Conservation (phyloP, 2,329 filamentous ascomycete genomes). For the Trichoderma pleuroti region DNA sequence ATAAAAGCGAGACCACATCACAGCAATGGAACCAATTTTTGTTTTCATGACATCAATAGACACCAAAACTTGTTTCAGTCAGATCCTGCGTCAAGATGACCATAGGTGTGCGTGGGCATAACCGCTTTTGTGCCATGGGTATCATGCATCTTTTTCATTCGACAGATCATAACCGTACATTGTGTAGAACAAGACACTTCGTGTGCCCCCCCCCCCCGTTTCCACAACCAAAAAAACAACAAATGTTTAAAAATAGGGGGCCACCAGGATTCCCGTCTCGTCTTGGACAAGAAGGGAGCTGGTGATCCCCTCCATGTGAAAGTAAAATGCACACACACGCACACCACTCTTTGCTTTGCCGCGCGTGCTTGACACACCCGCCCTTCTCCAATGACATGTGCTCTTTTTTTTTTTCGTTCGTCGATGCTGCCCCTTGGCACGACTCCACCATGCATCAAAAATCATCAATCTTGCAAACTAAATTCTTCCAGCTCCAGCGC, state of each 20-base stretch:
- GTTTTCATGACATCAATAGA: neutral
- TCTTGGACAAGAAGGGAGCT: neutral
- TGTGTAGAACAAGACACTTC: neutral
- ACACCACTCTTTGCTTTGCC: neutral
- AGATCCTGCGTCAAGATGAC: neutral
- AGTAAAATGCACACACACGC: neutral
- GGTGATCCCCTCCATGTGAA: neutral
- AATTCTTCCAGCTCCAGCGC: conserved; percentile 27
- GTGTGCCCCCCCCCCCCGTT: neutral
- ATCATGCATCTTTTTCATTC: conserved; percentile 19
- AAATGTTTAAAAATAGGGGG: neutral
- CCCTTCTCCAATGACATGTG: neutral
- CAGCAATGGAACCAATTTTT: neutral
- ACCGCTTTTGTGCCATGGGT: conserved; percentile 7
- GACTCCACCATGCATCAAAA: conserved; percentile 6
- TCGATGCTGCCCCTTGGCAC: neutral
- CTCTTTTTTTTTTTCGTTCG: neutral
- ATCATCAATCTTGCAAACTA: conserved; percentile 27
- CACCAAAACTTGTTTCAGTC: neutral
- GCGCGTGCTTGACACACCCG: neutral
- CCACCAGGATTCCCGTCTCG: neutral
- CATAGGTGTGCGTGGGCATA: neutral
- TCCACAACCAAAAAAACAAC: neutral
- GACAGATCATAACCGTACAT: conserved; percentile 14
- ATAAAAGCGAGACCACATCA: neutral